Percentiles rank a stretch among this genome's conserved stretches.
These are phyloP conservation scores for Colletotrichum lentis DNA, from an alignment of 2,329 filamentous ascomycete species.

Conservation along the genomic window DNA sequence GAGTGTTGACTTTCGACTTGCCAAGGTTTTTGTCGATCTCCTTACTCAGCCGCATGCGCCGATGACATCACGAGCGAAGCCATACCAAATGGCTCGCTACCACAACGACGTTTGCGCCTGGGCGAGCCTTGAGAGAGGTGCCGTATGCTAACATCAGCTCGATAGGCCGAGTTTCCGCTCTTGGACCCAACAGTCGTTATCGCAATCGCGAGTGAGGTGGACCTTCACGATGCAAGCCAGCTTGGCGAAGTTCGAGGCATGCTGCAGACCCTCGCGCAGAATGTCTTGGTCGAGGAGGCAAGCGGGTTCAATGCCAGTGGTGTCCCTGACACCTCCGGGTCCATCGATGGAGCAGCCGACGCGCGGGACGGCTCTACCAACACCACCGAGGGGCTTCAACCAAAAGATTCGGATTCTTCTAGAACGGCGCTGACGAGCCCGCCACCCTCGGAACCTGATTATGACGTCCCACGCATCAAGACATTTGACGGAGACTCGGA, in stretches of 20 bases:
- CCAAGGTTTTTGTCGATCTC: not conserved
- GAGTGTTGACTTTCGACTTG: slow-evolving; percentile 2
- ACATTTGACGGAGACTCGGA: slow-evolving; percentile 55
- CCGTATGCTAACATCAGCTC: not conserved
- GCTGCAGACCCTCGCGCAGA: slow-evolving; percentile 71
- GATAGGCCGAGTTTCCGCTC: slow-evolving; percentile 54
- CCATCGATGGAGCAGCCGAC: slow-evolving; percentile 41
- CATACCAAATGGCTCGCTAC: not conserved
- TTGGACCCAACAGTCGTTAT: slow-evolving; percentile 81
- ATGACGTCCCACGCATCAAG: slow-evolving; percentile 35
- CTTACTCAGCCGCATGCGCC: not conserved
- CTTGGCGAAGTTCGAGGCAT: slow-evolving; percentile 64
- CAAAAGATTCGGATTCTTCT: slow-evolving; percentile 45
- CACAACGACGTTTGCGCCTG: not conserved
- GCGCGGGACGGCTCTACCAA: slow-evolving; percentile 41
- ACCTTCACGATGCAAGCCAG: slow-evolving; percentile 63
- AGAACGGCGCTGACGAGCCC: slow-evolving; percentile 41
- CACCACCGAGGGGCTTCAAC: slow-evolving; percentile 42
- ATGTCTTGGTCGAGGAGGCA: slow-evolving; percentile 72
- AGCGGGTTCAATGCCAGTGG: slow-evolving; percentile 82
- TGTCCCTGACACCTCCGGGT: slow-evolving; percentile 57
- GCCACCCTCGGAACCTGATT: slow-evolving; percentile 28
- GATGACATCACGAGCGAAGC: not conserved
- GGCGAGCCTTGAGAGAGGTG: not conserved
- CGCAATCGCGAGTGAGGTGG: slow-evolving; percentile 78